Conservation (phyloP, 495 filamentous ascomycete genomes). For the Chaetomium fimeti region DNA sequence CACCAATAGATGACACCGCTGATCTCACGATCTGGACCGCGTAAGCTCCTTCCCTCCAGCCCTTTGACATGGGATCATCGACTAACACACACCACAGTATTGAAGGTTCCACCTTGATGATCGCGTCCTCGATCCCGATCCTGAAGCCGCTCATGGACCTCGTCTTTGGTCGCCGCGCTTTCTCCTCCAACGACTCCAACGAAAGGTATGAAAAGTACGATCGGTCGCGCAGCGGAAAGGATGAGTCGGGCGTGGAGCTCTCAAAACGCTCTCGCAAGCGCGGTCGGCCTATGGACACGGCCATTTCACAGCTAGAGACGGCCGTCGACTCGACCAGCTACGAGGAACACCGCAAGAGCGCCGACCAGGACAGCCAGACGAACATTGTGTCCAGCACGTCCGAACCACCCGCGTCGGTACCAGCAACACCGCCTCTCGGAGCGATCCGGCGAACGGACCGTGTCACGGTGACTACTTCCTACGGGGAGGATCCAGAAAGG, state of each 20-base stretch:
- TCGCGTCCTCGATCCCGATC: slow-evolving; percentile 50
- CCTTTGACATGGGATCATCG: not conserved
- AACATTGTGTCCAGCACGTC: not conserved
- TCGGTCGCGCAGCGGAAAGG: not conserved
- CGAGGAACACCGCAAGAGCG: not conserved
- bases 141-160: slow-evolving; percentile 46
- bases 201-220: not conserved
- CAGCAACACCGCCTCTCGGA: not conserved
- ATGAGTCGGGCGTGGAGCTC: not conserved
- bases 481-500: not conserved
- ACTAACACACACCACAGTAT: slow-evolving; percentile 33
- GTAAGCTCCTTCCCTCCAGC: slow-evolving; percentile 29
- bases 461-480: not conserved
- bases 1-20: slow-evolving; percentile 28
- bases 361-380: not conserved
- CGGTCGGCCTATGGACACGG: not conserved
- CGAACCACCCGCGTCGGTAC: not conserved
- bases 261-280: not conserved
- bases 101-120: slow-evolving; percentile 50
- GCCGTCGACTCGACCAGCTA: not conserved
- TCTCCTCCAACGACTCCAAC: not conserved
- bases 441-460: not conserved
- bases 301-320: not conserved
- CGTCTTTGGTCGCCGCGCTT: slow-evolving; percentile 23
- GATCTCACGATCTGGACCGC: slow-evolving; percentile 48